These are phyloP conservation scores for Huntiella abstrusa DNA, from an alignment of 2,329 filamentous ascomycete species.

Conservation along the genomic window DNA sequence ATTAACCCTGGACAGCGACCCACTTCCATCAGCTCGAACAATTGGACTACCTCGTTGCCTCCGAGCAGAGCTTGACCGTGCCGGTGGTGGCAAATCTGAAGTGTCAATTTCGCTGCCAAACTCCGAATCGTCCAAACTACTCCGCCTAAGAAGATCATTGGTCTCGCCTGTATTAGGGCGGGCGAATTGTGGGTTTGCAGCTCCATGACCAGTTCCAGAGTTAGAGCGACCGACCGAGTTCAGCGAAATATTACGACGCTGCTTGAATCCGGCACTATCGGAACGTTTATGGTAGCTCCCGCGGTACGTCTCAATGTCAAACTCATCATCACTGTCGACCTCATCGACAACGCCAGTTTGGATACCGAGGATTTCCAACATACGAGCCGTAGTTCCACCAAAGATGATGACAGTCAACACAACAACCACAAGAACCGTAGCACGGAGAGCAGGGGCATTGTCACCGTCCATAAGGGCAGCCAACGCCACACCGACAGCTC, in stretches of 20 bases:
- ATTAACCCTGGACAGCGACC: too few species aligned
- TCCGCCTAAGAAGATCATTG: constrained; percentile 20
- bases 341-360: constrained; percentile 92
- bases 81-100: constrained; percentile 46
- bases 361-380: constrained; percentile 96
- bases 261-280: constrained; percentile 56
- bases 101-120: constrained; percentile 45
- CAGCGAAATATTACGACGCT: constrained; percentile 44
- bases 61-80: constrained; percentile 24
- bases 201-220: constrained; percentile 10
- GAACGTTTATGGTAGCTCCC: constrained; percentile 64
- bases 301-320: constrained; percentile 71
- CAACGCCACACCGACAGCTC: constrained; percentile 85
- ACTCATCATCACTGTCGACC: constrained; percentile 93
- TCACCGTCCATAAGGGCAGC: constrained; percentile 72
- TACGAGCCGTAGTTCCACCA: constrained; percentile 86
- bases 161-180: constrained; percentile 29
- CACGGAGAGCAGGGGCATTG: constrained; percentile 66
- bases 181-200: constrained; percentile 20
- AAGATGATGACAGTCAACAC: constrained; percentile 98
- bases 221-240: constrained; percentile 26
- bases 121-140: constrained; percentile 34
- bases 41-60: constrained; percentile 12
- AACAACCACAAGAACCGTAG: constrained; percentile 92
- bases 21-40: neutral